phyloP scores from a whole-genome alignment of 1,284 basidiomycete species.

The Sporisorium graminicola region DNA sequence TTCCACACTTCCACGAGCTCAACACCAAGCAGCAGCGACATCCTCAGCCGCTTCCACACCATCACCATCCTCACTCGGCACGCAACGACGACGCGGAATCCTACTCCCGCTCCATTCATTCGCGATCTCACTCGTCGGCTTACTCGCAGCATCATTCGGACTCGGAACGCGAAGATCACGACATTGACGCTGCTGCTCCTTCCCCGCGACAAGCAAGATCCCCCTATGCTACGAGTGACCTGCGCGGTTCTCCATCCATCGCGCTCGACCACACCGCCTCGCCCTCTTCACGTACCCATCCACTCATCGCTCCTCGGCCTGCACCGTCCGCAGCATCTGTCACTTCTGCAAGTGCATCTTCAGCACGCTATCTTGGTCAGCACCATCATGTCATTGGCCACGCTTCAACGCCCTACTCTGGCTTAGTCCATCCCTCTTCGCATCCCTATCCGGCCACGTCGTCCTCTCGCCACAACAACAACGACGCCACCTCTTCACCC shows the following conservation, averaged over 20 bases:
- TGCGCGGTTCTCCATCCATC: slow-evolving; percentile 36
- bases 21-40: slow-evolving; percentile 19
- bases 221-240: slow-evolving; percentile 35
- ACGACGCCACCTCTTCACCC: slow-evolving; percentile 9
- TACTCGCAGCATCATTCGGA: slow-evolving; percentile 33
- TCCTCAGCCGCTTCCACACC: not conserved
- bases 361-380: slow-evolving; percentile 23
- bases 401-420: slow-evolving; percentile 14
- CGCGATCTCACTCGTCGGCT: slow-evolving; percentile 28
- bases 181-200: slow-evolving; percentile 18
- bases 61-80: slow-evolving; percentile 12
- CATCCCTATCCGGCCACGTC: slow-evolving; percentile 9
- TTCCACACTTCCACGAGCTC: slow-evolving; percentile 27
- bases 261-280: slow-evolving; percentile 7
- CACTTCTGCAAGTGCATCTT: not conserved
- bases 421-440: slow-evolving; percentile 24
- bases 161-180: slow-evolving; percentile 22
- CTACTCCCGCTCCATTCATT: slow-evolving; percentile 20
- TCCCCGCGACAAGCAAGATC: slow-evolving; percentile 41
- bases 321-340: slow-evolving; percentile 12
- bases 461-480: slow-evolving; percentile 9
- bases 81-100: slow-evolving; percentile 16
- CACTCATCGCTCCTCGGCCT: slow-evolving; percentile 16
- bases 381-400: slow-evolving; percentile 21
- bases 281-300: slow-evolving; percentile 19